Evolutionary conservation across 2,329 filamentous ascomycete species (phyloP).

Genomic region (Aureobasidium sp.): DNA sequence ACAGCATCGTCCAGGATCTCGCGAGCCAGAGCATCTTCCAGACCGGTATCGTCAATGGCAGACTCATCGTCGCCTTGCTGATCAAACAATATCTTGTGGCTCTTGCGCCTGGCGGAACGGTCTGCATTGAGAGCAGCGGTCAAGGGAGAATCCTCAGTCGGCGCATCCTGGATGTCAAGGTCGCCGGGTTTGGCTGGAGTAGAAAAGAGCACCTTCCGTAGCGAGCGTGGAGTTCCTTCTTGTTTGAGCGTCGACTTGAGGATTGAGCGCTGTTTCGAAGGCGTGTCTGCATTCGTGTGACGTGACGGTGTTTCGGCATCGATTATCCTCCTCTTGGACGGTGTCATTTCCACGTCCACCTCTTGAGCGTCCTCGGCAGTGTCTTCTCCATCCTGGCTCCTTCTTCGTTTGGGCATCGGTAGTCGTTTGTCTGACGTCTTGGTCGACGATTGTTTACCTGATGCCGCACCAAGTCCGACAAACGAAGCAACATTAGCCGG

Average conservation of each 20-base stretch:
- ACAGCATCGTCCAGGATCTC: slow-evolving; percentile 60
- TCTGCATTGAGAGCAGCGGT: slow-evolving; percentile 64
- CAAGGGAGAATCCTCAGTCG: slow-evolving; percentile 39
- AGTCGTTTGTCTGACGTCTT: neutral
- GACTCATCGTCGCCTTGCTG: slow-evolving; percentile 61
- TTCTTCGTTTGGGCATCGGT: slow-evolving; percentile 14
- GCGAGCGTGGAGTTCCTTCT: slow-evolving; percentile 35
- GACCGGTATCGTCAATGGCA: slow-evolving; percentile 42
- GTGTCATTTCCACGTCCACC: neutral
- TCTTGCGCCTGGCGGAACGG: slow-evolving; percentile 80
- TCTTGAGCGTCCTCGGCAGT: neutral
- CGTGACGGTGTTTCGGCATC: slow-evolving; percentile 7
- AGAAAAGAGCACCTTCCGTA: slow-evolving; percentile 39
- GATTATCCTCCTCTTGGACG: slow-evolving; percentile 1
- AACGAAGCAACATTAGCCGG: neutral
- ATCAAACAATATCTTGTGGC: slow-evolving; percentile 66
- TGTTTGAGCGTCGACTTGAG: slow-evolving; percentile 24
- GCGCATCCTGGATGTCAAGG: slow-evolving; percentile 32
- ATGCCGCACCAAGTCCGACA: neutral
- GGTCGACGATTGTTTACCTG: neutral
- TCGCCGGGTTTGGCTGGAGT: slow-evolving; percentile 33
- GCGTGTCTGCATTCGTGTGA: slow-evolving; percentile 4
- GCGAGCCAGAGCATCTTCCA: slow-evolving; percentile 58
- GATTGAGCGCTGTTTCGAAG: slow-evolving; percentile 26
- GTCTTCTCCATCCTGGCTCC: neutral